Percentiles rank a stretch among this genome's conserved stretches.
These are phyloP conservation scores for Astrothelium macrocarpum DNA, from an alignment of 495 filamentous ascomycete species.

Conservation along the genomic window DNA sequence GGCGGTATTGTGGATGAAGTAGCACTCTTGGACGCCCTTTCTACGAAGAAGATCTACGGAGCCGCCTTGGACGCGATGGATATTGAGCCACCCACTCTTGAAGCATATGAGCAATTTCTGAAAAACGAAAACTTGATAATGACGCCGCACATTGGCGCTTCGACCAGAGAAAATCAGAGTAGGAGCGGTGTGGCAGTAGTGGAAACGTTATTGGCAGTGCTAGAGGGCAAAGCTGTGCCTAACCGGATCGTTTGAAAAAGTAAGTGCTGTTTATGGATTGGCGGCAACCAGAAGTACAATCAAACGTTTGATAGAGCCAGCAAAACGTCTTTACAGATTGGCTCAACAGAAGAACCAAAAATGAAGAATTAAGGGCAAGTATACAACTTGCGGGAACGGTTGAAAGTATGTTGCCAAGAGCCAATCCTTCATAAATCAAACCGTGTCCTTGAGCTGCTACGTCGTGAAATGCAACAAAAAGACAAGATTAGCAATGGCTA, in stretches of 20 bases:
- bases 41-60: constrained; percentile 4
- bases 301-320: too few relatives aligned
- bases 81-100: constrained; percentile 8
- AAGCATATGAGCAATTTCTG: constrained; percentile 7
- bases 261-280: too few relatives aligned
- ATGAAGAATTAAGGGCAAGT: too few relatives aligned
- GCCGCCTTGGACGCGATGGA: constrained; percentile 12
- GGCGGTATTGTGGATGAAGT: constrained; percentile 7
- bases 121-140: constrained; percentile 11
- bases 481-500: too few relatives aligned
- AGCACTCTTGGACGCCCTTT: constrained; percentile 9
- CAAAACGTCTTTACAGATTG: too few relatives aligned
- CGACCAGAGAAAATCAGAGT: constrained; percentile 10
- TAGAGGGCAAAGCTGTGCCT: constrained; percentile 8
- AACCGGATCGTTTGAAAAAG: constrained; percentile 3
- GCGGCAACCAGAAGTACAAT: too few relatives aligned
- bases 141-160: constrained; percentile 8
- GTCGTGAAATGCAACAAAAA: too few relatives aligned
- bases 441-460: too few relatives aligned
- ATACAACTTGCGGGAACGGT: too few relatives aligned
- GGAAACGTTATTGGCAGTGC: constrained; percentile 8
- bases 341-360: too few relatives aligned
- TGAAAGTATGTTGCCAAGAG: too few relatives aligned
- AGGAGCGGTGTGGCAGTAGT: constrained; percentile 5
- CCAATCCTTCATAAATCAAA: too few relatives aligned